These are phyloP conservation scores for Chytriomyces hyalinus DNA, from an alignment of 192 early-diverging fungal genomes.

Conservation along the genomic window DNA sequence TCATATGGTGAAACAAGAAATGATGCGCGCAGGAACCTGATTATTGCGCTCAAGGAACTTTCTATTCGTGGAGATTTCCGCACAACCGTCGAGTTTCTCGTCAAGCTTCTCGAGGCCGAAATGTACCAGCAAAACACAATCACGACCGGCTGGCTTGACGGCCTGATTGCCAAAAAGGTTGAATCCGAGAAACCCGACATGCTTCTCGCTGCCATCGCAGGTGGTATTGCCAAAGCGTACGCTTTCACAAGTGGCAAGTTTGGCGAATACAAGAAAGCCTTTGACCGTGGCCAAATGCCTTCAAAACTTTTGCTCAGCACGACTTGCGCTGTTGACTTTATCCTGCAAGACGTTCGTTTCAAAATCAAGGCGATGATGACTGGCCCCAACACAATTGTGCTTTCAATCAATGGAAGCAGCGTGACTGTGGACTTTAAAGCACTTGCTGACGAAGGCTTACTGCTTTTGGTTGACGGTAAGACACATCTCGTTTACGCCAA, in stretches of 20 bases:
- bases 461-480: constrained; percentile 89
- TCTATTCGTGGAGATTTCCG: constrained; percentile 98
- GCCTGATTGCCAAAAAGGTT: constrained; percentile 83
- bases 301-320: constrained; percentile 75
- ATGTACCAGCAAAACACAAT: constrained; percentile 89
- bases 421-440: constrained; percentile 83
- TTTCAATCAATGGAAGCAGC: constrained; percentile 82
- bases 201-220: constrained; percentile 89
- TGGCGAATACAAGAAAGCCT: constrained; percentile 75
- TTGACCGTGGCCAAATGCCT: constrained; percentile 94
- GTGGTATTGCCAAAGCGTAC: constrained; percentile 88
- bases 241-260: constrained; percentile 64
- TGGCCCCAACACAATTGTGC: constrained; percentile 77
- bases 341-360: constrained; percentile 91
- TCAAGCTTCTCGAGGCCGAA: constrained; percentile 87
- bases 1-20: constrained; percentile 94
- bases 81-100: constrained; percentile 96
- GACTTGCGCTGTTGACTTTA: constrained; percentile 84
- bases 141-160: constrained; percentile 96
- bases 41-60: constrained; percentile 96
- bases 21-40: constrained; percentile 92
- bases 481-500: constrained; percentile 91
- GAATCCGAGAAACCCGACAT: constrained; percentile 90
- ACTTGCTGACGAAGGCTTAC: constrained; percentile 88
- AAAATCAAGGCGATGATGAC: constrained; percentile 82